phyloP scores from a whole-genome alignment of 805 yeast species.

The Metschnikowia gelsemii region DNA sequence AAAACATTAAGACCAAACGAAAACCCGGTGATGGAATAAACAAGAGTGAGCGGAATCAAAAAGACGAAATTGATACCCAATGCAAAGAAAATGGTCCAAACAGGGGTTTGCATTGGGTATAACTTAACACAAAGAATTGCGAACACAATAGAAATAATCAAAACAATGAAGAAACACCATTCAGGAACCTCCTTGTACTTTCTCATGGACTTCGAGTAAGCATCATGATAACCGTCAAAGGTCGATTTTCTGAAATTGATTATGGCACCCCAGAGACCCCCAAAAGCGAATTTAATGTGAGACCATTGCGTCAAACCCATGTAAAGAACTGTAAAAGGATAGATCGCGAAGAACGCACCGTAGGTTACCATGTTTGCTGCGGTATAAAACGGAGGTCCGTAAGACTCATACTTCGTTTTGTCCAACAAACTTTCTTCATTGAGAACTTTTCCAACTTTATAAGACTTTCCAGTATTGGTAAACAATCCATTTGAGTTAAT shows the following conservation, averaged over 20 bases:
- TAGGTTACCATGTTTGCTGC: constrained; percentile 25
- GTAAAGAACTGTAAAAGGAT: constrained; percentile 27
- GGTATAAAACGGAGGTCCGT: constrained; percentile 26
- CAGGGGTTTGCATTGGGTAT: constrained; percentile 45
- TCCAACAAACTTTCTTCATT: constrained; percentile 18
- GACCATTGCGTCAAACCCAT: constrained; percentile 17
- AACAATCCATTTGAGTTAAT: constrained; percentile 25
- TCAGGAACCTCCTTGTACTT: constrained; percentile 42
- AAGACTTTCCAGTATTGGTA: constrained; percentile 26
- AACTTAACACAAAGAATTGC: constrained; percentile 38
- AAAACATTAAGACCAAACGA: constrained; percentile 43
- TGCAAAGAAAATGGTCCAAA: constrained; percentile 41
- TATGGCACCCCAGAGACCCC: constrained; percentile 17
- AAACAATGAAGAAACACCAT: constrained; percentile 41
- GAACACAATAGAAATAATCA: constrained; percentile 33
- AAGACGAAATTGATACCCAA: constrained; percentile 38
- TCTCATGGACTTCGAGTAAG: constrained; percentile 34
- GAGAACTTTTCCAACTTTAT: constrained; percentile 21
- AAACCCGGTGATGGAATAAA: constrained; percentile 35
- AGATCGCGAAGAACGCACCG: constrained; percentile 27
- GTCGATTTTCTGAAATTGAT: constrained; percentile 24
- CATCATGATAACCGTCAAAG: constrained; percentile 34
- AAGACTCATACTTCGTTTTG: constrained; percentile 19
- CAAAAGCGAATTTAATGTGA: constrained; percentile 17
- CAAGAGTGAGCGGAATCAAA: constrained; percentile 42